phyloP scores from a whole-genome alignment of 176 grass and related monocot species.

The Avena eriantha region DNA sequence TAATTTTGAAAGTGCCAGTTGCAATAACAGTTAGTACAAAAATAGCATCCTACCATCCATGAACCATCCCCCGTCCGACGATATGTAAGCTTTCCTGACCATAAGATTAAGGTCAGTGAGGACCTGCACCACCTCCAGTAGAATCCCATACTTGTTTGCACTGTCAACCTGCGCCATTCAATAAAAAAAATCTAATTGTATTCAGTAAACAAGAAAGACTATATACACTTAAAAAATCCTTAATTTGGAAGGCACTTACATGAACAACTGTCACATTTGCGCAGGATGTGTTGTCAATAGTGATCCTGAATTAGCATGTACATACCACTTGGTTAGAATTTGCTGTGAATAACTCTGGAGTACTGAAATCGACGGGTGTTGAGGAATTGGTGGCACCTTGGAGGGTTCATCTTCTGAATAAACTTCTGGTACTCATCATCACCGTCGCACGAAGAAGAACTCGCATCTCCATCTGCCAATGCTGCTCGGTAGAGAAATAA shows the following conservation, averaged over 20 bases:
- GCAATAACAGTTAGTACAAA: not conserved
- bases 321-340: not conserved
- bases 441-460: slow-evolving; percentile 66
- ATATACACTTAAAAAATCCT: not conserved
- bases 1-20: not conserved
- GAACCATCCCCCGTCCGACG: slow-evolving; percentile 91
- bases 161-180: slow-evolving; percentile 77
- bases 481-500: slow-evolving; percentile 6
- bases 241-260: slow-evolving; percentile 46
- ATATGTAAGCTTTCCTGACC: slow-evolving; percentile 91
- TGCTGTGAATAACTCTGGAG: slow-evolving; percentile 25
- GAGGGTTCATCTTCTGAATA: slow-evolving; percentile 97
- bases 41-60: slow-evolving; percentile 71
- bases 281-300: slow-evolving; percentile 73
- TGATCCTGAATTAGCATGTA: slow-evolving; percentile 63
- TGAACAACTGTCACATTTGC: slow-evolving; percentile 78
- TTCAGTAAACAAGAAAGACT: slow-evolving; percentile 28
- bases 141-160: slow-evolving; percentile 86
- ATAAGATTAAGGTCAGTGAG: slow-evolving; percentile 83
- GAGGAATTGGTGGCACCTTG: slow-evolving; percentile 54
- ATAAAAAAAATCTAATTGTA: not conserved
- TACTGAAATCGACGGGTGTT: not conserved
- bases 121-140: slow-evolving; percentile 92
- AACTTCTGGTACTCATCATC: slow-evolving; percentile 95
- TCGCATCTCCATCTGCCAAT: slow-evolving; percentile 61